A percentile compares a stretch with the other conserved stretches of the same genome.
These are phyloP conservation scores for Eucalyptus erythrocorys DNA, from an alignment of 345 rosid genomes.

Conservation along the genomic window DNA sequence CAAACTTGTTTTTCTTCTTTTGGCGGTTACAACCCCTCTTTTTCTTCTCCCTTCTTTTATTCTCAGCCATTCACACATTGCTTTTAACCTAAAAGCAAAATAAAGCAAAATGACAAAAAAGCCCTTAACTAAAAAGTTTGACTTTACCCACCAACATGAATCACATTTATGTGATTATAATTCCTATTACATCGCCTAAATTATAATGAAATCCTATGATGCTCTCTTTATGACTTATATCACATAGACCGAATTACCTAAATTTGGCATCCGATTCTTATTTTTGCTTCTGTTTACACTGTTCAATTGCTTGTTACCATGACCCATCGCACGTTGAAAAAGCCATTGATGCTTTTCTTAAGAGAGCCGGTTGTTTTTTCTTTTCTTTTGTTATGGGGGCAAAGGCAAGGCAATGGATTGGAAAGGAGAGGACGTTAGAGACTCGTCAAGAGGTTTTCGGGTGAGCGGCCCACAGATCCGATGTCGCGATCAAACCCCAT, in stretches of 20 bases:
- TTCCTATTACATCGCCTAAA: rapidly evolving
- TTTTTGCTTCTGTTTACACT: neutral
- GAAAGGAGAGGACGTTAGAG: neutral
- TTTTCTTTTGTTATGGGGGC: neutral
- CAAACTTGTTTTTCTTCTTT: neutral
- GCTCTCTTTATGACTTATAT: neutral
- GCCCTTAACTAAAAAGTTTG: neutral
- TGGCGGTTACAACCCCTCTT: neutral
- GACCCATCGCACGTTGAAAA: neutral
- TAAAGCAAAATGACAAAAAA: rapidly evolving
- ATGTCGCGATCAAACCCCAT: neutral
- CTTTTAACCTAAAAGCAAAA: neutral
- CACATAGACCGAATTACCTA: neutral
- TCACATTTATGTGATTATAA: rapidly evolving
- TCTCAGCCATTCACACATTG: neutral
- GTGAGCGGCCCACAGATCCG: neutral
- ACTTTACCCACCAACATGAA: rapidly evolving
- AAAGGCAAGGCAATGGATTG: neutral
- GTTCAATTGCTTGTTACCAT: neutral
- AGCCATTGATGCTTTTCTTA: neutral
- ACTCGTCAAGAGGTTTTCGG: neutral
- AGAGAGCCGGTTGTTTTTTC: neutral
- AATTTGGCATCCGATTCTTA: neutral
- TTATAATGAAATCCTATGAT: neutral
- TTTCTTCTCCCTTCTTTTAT: neutral